Evolutionary conservation across 352 stramenopile species (phyloP), one percentile per base, ranked within the genome.

Genomic region (Globisporangium spinosum): DNA sequence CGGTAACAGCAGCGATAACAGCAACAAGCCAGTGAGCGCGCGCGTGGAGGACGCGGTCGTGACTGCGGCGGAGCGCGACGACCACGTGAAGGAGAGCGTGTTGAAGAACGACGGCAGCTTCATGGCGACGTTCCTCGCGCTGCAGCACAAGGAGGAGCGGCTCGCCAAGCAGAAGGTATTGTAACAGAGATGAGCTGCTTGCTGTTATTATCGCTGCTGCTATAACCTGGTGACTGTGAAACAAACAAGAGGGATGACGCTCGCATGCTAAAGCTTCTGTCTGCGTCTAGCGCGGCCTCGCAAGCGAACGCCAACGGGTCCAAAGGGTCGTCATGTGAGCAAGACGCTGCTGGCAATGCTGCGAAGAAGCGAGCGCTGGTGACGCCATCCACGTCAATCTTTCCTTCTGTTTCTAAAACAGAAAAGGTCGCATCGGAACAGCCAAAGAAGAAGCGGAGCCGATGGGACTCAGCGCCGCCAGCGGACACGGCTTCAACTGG

Each of bases 21-120:
- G 3, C 32, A 61, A 60, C 23, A 61, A 45, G 20, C 56, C 56
- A 47, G 56, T 22, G 20, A 49, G 15, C 9, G 27, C 8, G 3
- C 56, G 1, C 1, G 32, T 47, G 32, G 56, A 64, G 47, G 51
- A 27, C 22, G 43, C 53, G 6, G 66, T 68, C 34, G 67, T 71
- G 3, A 55, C 15, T 13, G 59, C 43, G 15, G 67, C 67, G 10
- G 67, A 67, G 54, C 45, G 56, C 32, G 67, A 71, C 54, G n/a
- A 55, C 17, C 23, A 54, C 59, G 67, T 71, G 54, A 27, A 45
- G 23, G 43, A 64, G 38, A 72, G 68, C 35, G 68, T 72, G 43
- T 17, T 35, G 32, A 72, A 70, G 35, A 71, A 71, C 53, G 66
- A 71, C n/a, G 66, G 66, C 17, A 71, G 66, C 51, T 71, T 71